Evolutionary conservation across 2,329 filamentous ascomycete species (phyloP).

Genomic region (Bipolaris zeicola): DNA sequence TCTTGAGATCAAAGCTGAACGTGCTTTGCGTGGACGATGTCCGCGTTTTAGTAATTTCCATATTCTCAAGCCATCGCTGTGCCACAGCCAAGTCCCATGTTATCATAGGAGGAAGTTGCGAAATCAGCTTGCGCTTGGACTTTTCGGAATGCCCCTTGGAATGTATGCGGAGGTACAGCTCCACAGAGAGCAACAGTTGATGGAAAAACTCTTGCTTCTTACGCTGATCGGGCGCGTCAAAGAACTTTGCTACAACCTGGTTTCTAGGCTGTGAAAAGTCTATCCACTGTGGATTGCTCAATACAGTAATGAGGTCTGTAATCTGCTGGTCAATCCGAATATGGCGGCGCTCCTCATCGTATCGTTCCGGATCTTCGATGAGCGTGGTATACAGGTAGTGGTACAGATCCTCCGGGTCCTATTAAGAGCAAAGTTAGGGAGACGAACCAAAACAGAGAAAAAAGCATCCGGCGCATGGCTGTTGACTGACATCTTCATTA

Average conservation of each 20-base stretch:
- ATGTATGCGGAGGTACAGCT: conserved; percentile 73
- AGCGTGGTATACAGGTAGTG: conserved; percentile 70
- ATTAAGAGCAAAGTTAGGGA: conserved; percentile 42
- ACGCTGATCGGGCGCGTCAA: conserved; percentile 63
- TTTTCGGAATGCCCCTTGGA: conserved; percentile 65
- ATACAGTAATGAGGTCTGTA: conserved; percentile 70
- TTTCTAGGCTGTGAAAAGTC: conserved; percentile 73
- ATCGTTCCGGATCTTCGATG: conserved; percentile 69
- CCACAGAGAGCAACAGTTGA: conserved; percentile 74
- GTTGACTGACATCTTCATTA: conserved; percentile 50
- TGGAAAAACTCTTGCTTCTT: conserved; percentile 73
- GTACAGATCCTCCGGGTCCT: conserved; percentile 52
- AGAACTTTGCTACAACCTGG: conserved; percentile 75
- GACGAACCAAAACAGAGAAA: conserved; percentile 13
- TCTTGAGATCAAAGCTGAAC: conserved; percentile 67
- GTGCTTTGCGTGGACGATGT: conserved; percentile 49
- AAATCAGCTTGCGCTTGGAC: conserved; percentile 68
- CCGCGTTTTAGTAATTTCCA: conserved; percentile 67
- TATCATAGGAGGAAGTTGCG: conserved; percentile 70
- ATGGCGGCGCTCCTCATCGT: conserved; percentile 60
- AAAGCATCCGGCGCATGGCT: conserved; percentile 16
- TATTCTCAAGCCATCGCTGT: conserved; percentile 72
- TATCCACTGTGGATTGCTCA: conserved; percentile 73
- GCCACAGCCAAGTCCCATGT: conserved; percentile 77
- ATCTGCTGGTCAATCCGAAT: conserved; percentile 71